Percentiles rank a stretch among this genome's conserved stretches.
Evolutionary conservation across 2,329 filamentous ascomycete genomes (phyloP).

Genomic region (Dothideomycetidae sp.): DNA sequence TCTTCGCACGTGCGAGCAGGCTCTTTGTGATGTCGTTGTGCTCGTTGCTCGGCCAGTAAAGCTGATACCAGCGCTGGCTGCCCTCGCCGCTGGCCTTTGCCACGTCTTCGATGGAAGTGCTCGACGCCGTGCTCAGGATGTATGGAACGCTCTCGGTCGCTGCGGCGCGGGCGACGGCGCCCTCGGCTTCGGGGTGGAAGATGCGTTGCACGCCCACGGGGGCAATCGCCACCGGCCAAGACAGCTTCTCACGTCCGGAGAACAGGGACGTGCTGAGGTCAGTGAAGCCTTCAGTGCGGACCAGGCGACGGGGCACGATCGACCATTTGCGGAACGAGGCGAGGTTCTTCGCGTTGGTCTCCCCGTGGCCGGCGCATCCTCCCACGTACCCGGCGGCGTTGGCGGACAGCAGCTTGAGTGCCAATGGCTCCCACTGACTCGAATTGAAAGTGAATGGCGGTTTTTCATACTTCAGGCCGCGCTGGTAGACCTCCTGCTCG

Average conservation of each 20-base stretch:
- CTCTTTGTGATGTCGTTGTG: slow-evolving; percentile 37
- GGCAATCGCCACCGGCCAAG: slow-evolving; percentile 39
- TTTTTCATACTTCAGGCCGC: slow-evolving; percentile 21
- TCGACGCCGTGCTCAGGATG: slow-evolving; percentile 38
- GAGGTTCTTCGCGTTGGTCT: slow-evolving; percentile 21
- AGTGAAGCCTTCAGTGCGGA: no score
- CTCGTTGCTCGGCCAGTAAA: slow-evolving; percentile 41
- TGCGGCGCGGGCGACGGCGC: slow-evolving; percentile 36
- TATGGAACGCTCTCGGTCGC: slow-evolving; percentile 31
- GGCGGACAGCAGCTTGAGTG: slow-evolving; percentile 18
- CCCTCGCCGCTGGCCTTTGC: slow-evolving; percentile 19
- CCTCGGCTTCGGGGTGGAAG: slow-evolving; percentile 39
- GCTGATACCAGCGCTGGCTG: slow-evolving; percentile 39
- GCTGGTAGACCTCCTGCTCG: slow-evolving; percentile 20
- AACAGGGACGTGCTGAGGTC: no score
- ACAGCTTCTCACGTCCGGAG: no score
- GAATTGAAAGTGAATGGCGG: slow-evolving; percentile 23
- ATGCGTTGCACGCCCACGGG: slow-evolving; percentile 41
- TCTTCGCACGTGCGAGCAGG: slow-evolving; percentile 22
- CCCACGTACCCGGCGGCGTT: slow-evolving; percentile 23
- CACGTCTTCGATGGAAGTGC: slow-evolving; percentile 38
- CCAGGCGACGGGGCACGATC: slow-evolving; percentile 12
- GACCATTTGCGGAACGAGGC: slow-evolving; percentile 12
- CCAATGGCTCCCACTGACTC: slow-evolving; percentile 18
- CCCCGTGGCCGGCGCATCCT: slow-evolving; percentile 21